Conservation (phyloP, 78 protist species). For the Monocercomonoides exilis region DNA sequence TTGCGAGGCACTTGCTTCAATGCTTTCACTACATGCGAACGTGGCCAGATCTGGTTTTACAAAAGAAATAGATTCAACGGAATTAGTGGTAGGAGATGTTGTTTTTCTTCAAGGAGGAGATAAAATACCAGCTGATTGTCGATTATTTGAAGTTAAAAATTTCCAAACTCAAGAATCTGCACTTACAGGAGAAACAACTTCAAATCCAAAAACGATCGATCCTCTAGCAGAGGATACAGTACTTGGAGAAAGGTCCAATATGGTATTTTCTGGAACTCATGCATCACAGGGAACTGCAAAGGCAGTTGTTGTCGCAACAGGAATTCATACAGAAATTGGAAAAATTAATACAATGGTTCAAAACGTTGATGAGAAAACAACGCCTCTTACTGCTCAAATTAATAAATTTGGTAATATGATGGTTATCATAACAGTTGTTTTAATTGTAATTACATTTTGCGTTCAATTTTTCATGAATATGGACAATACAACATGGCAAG, state of each 20-base stretch:
- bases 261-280: not conserved
- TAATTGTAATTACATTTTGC: too few relatives aligned
- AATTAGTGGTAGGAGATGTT: constrained; percentile 30
- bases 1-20: not conserved
- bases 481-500: too few relatives aligned
- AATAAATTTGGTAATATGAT: too few relatives aligned
- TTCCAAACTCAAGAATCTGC: constrained; percentile 9
- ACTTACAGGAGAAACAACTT: constrained; percentile 21
- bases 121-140: constrained; percentile 21
- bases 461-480: too few relatives aligned
- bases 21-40: not conserved
- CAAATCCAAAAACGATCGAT: not conserved
- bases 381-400: too few relatives aligned
- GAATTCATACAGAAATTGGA: not conserved
- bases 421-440: too few relatives aligned
- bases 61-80: not conserved
- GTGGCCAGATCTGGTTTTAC: not conserved
- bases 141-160: not conserved
- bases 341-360: too few relatives aligned
- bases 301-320: not conserved
- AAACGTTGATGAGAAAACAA: too few relatives aligned
- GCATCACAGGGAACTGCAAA: not conserved
- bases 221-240: not conserved
- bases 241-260: not conserved
- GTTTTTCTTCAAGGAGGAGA: not conserved